Conservation (phyloP, 2,329 filamentous ascomycete genomes). For the Bipolaris bicolor region DNA sequence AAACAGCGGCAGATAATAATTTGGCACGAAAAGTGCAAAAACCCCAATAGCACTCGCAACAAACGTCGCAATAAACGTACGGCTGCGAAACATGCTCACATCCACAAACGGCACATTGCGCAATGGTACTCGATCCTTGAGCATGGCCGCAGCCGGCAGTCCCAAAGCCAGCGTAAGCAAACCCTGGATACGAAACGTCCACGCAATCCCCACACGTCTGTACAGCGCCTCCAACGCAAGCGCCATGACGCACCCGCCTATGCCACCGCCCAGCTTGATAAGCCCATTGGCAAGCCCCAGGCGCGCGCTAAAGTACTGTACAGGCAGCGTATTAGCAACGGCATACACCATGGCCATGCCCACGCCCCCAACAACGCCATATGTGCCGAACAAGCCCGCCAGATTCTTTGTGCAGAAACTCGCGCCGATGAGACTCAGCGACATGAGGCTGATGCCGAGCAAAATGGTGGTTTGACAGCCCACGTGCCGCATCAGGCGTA, state of each 20-base stretch:
- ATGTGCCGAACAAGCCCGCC: constrained; percentile 56
- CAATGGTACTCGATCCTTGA: constrained; percentile 34
- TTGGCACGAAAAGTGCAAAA: constrained; percentile 41
- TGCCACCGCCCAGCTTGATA: constrained; percentile 39
- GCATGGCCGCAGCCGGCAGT: constrained; percentile 32
- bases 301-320: constrained; percentile 40
- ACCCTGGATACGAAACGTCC: constrained; percentile 42
- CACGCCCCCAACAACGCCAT: constrained; percentile 56
- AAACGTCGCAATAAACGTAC: constrained; percentile 32
- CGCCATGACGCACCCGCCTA: constrained; percentile 37
- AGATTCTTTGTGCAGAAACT: constrained; percentile 56
- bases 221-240: constrained; percentile 36
- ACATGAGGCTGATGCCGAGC: constrained; percentile 59
- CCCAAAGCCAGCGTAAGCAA: constrained; percentile 34
- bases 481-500: constrained; percentile 57
- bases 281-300: constrained; percentile 40
- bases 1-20: constrained; percentile 39
- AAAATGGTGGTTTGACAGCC: constrained; percentile 58
- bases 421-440: constrained; percentile 56
- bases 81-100: constrained; percentile 32
- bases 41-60: constrained; percentile 33
- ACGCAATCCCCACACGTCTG: constrained; percentile 33
- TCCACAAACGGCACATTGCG: constrained; percentile 33
- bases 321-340: constrained; percentile 30
- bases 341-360: constrained; percentile 44